Percentiles rank a stretch among this genome's conserved stretches.
Evolutionary conservation across 2,329 filamentous ascomycete genomes (phyloP).

Genomic region (Graphilbum fragrans): DNA sequence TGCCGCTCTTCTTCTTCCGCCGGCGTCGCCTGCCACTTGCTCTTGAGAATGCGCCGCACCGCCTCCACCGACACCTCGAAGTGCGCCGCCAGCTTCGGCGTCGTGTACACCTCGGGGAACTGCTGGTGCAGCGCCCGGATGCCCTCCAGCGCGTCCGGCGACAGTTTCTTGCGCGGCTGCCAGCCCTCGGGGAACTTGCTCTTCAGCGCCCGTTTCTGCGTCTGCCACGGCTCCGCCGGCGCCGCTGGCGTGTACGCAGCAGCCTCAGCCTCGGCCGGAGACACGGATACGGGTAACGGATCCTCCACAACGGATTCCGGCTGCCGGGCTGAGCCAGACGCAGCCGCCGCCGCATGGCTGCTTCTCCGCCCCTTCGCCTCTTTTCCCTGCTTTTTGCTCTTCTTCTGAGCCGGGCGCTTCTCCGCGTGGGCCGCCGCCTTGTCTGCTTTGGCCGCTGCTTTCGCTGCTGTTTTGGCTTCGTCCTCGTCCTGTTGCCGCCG

Average conservation of each 20-base stretch:
- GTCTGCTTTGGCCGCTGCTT: neutral
- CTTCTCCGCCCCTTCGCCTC: slow-evolving; percentile 58
- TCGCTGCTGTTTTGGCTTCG: neutral
- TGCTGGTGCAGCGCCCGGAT: slow-evolving; percentile 73
- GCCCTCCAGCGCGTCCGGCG: slow-evolving; percentile 82
- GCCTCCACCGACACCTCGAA: slow-evolving; percentile 84
- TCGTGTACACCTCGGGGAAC: slow-evolving; percentile 68
- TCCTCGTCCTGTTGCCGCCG: slow-evolving; percentile 2
- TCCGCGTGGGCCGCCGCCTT: neutral
- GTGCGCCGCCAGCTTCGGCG: slow-evolving; percentile 56
- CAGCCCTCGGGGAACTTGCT: slow-evolving; percentile 74
- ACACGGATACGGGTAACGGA: too few species aligned
- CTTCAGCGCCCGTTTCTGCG: slow-evolving; percentile 63
- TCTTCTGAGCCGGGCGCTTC: neutral
- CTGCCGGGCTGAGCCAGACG: too few species aligned
- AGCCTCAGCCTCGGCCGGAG: neutral
- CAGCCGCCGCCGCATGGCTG: too few species aligned
- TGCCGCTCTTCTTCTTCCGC: slow-evolving; percentile 46
- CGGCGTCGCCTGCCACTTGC: slow-evolving; percentile 55
- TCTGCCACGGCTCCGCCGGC: slow-evolving; percentile 45
- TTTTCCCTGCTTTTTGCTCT: slow-evolving; percentile 2
- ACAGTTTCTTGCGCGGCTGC: slow-evolving; percentile 74
- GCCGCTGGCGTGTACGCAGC: neutral
- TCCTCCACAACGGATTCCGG: too few species aligned
- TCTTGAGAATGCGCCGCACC: slow-evolving; percentile 74